Evolutionary conservation across 129 eudicot genomes (phyloP).

Genomic region (Chrysanthemum lavandulifolium): DNA sequence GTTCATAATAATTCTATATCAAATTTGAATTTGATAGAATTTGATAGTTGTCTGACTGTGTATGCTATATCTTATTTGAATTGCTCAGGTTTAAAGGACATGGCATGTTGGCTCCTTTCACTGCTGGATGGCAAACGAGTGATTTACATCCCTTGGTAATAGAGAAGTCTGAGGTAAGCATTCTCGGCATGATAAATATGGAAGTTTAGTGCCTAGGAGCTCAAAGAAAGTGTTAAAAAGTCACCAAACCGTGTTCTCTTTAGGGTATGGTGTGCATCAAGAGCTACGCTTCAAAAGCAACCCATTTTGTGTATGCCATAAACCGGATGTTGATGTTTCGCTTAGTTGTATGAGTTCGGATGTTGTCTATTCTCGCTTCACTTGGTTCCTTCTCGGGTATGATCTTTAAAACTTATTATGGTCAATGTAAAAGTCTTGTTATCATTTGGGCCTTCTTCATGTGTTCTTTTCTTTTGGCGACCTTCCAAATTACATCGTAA

Average conservation of each 20-base stretch:
- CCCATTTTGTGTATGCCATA: constrained; percentile 10
- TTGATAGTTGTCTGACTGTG: not conserved
- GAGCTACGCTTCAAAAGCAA: constrained; percentile 1
- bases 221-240: not conserved
- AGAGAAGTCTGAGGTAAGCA: constrained; percentile 58
- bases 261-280: not conserved
- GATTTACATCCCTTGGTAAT: constrained; percentile 66
- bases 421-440: constrained; percentile 8
- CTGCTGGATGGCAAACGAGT: constrained; percentile 75
- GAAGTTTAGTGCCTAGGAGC: not conserved
- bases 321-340: not conserved
- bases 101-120: constrained; percentile 87
- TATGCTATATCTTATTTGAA: not conserved
- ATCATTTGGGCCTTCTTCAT: constrained; percentile 4
- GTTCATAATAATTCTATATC: not conserved
- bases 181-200: not conserved
- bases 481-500: constrained; percentile 74
- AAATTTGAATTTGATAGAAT: not conserved
- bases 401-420: not conserved
- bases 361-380: too few species aligned
- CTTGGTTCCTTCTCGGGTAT: constrained; percentile 45
- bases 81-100: constrained; percentile 70
- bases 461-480: constrained; percentile 26
- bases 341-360: not conserved
- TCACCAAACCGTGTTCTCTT: not conserved